phyloP scores from a whole-genome alignment of 1,139 yeast genomes.

The Zygosaccharomyces sapae region DNA sequence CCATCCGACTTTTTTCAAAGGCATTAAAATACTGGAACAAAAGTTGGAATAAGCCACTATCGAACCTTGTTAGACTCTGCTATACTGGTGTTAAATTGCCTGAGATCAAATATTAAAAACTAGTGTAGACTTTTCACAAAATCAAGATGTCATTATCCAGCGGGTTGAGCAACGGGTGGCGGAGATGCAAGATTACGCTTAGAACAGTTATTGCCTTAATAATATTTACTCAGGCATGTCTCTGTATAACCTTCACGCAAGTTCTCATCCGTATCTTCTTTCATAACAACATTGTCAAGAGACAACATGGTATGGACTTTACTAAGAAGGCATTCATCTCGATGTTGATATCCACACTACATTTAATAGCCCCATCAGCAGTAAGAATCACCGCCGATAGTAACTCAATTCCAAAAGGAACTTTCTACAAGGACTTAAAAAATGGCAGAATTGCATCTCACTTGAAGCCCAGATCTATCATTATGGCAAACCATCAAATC shows the following conservation, averaged over 20 bases:
- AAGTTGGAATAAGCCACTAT: too few relatives aligned
- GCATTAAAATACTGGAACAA: too few relatives aligned
- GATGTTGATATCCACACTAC: constrained; percentile 29
- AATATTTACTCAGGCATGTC: constrained; percentile 22
- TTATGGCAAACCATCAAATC: constrained; percentile 77
- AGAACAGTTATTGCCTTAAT: constrained; percentile 8
- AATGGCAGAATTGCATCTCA: constrained; percentile 26
- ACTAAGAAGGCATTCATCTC: constrained; percentile 33
- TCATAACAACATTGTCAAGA: constrained; percentile 14
- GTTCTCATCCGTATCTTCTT: constrained; percentile 22
- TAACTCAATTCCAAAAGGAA: constrained; percentile 26
- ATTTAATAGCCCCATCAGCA: constrained; percentile 33
- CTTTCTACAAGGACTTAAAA: constrained; percentile 23
- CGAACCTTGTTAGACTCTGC: too few relatives aligned
- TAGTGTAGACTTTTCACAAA: too few relatives aligned
- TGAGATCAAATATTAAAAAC: too few relatives aligned
- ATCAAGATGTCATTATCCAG: neutral
- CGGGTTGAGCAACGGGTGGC: neutral
- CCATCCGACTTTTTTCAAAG: too few relatives aligned
- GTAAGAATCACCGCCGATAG: constrained; percentile 34
- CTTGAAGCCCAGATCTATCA: constrained; percentile 25
- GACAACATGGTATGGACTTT: constrained; percentile 25
- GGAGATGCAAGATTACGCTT: constrained; percentile 1
- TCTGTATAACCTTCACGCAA: constrained; percentile 15
- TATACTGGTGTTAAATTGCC: too few relatives aligned